Evolutionary conservation across 805 yeast species (phyloP), one percentile per base, ranked within the genome.

Genomic region (Candida dajiaensis): DNA sequence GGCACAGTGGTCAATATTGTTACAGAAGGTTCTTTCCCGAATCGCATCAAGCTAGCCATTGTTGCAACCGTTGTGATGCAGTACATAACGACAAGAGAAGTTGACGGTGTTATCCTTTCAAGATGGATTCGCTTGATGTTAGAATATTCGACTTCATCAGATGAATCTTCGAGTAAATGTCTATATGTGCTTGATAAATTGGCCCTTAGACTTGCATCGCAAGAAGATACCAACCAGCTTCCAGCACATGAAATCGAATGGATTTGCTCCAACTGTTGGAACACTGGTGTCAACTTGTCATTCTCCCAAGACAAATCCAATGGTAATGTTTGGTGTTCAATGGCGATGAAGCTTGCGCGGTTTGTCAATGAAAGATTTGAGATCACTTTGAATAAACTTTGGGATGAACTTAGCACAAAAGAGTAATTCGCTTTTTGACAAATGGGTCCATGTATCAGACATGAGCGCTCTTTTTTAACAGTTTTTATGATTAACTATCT

Each of bases 181-280:
- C 44, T 53, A 16, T 48, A 45, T 15, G 41, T 47, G 3, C 38
- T 51, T 18, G 42, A 48, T 9, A 45, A 49, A 29, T 44, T 46
- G 9, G 42, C 47, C 15, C 31, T 26, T 1, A 42, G 48, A 45
- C 40, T 38, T 21, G 29, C 48, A 29, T 22, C 42, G 7, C 47
- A 40, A 40, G 39, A 40, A 9, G 42, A 35, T n/a, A n/a, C 16
- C 44, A 45, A 35, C 35, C 31, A 23, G 25, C 26, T 57, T 16
- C 56, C 53, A 13, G 49, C 41, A 0, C 51, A 60, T 48, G 73
- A 69, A 42, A 43, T 67, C 28, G 73, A 70, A 51, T 63, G 65
- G 63, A 48, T 71, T 9, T 59, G 69, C 1, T 64, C 68, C 2
- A 51, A 58, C 1, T 57, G 66, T 39, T 71, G 75, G 75, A 71